Evolutionary conservation across 2,329 filamentous ascomycete species (phyloP).

Genomic region (Stachybotrys chartarum): DNA sequence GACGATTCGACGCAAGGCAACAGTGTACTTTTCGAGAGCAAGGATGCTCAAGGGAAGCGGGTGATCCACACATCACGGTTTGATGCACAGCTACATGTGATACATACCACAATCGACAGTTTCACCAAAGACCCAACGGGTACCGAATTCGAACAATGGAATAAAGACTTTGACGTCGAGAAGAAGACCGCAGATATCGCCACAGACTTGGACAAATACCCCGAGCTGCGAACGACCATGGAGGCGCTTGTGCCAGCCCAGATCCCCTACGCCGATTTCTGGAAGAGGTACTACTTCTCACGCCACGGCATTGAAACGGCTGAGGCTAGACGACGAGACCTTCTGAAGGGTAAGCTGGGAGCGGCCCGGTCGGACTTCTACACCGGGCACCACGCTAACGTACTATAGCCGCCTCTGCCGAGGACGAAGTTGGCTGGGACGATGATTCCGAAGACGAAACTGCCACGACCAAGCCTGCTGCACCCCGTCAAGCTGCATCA

Average conservation of each 20-base stretch:
- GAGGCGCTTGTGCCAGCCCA: conserved; percentile 90
- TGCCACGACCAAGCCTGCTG: conserved; percentile 6
- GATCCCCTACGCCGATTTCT: conserved; percentile 85
- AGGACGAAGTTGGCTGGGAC: conserved; percentile 65
- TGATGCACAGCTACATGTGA: conserved; percentile 91
- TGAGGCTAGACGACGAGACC: conserved; percentile 78
- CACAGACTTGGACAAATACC: conserved; percentile 75
- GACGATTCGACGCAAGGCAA: conserved; percentile 43
- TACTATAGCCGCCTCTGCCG: conserved; percentile 53
- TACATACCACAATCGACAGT: conserved; percentile 76
- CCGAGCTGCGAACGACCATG: conserved; percentile 81
- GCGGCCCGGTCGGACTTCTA: conserved; percentile 2
- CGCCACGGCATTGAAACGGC: conserved; percentile 89
- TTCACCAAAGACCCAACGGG: conserved; percentile 77
- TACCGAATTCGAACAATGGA: conserved; percentile 68
- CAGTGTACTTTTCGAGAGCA: conserved; percentile 84
- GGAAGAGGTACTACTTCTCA: conserved; percentile 93
- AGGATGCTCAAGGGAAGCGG: conserved; percentile 80
- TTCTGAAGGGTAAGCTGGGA: conserved; percentile 69
- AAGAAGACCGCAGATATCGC: conserved; percentile 79
- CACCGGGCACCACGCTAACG: neutral
- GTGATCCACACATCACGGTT: conserved; percentile 93
- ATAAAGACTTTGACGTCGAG: conserved; percentile 68
- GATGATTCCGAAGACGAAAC: conserved; percentile 36
- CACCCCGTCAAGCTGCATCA: conserved; percentile 38